phyloP scores from a whole-genome alignment of 2,329 filamentous ascomycete genomes.

The Claviceps citrina region DNA sequence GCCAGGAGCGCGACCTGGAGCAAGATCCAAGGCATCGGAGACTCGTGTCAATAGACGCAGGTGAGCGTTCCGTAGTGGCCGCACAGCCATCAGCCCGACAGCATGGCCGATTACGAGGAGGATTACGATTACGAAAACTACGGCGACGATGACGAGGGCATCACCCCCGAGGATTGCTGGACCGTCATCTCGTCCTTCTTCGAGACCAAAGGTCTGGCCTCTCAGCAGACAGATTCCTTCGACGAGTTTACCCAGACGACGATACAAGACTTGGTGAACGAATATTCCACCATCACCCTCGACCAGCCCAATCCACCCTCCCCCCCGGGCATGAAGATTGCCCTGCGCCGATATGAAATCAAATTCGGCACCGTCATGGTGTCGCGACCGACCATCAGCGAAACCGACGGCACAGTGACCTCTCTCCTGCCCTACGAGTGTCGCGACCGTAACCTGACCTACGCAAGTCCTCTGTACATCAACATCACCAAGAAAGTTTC shows the following conservation, averaged over 20 bases:
- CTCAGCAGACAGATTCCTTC: slow-evolving; percentile 95
- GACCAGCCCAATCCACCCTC: slow-evolving; percentile 77
- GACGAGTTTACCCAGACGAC: slow-evolving; percentile 92
- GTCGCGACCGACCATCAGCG: slow-evolving; percentile 77
- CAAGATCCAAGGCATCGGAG: background rate
- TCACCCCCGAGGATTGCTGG: slow-evolving; percentile 97
- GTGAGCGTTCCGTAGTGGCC: background rate
- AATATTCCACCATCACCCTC: slow-evolving; percentile 81
- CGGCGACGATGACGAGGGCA: slow-evolving; percentile 50
- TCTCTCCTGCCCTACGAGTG: slow-evolving; percentile 88
- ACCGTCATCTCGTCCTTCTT: slow-evolving; percentile 95
- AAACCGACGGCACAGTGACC: slow-evolving; percentile 77
- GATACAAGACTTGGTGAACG: slow-evolving; percentile 85
- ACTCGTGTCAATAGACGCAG: background rate
- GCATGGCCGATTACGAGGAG: slow-evolving; percentile 42
- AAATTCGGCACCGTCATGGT: slow-evolving; percentile 85
- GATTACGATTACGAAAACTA: slow-evolving; percentile 54
- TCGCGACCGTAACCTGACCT: slow-evolving; percentile 87
- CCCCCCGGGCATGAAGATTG: slow-evolving; percentile 61
- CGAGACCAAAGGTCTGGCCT: slow-evolving; percentile 85
- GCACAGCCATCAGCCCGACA: slow-evolving; percentile 7
- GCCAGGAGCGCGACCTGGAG: background rate
- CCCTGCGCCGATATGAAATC: slow-evolving; percentile 84
- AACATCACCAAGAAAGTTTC: slow-evolving; percentile 75
- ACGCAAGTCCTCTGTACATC: slow-evolving; percentile 80